Percentiles rank a stretch among this genome's conserved stretches.
These are phyloP conservation scores for Colletotrichum tropicale DNA, from an alignment of 2,329 filamentous ascomycete species.

Conservation along the genomic window DNA sequence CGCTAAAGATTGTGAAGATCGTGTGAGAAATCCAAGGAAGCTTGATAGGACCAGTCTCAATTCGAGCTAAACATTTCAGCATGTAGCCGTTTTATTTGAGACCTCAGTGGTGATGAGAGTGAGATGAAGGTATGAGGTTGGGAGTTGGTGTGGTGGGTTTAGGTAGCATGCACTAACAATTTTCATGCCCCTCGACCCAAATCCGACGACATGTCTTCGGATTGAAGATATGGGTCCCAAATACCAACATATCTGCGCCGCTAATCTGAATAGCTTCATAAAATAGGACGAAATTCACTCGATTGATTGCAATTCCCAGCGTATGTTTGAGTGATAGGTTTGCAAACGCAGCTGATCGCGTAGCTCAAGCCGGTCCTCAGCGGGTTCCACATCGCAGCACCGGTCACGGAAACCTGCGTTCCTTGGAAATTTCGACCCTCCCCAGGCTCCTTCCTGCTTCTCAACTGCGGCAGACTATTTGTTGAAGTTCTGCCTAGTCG, in stretches of 20 bases:
- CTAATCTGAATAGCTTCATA: not conserved
- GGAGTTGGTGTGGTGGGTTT: not conserved
- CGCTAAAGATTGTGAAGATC: not conserved
- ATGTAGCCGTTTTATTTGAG: not conserved
- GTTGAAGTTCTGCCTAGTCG: accelerated
- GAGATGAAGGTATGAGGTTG: not conserved
- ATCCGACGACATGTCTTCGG: not conserved
- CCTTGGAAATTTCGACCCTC: not conserved
- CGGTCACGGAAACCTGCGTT: not conserved
- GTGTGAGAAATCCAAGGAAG: not conserved
- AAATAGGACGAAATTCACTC: not conserved
- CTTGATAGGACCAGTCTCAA: not conserved
- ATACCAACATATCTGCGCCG: not conserved
- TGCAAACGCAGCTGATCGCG: not conserved
- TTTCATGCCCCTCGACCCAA: not conserved
- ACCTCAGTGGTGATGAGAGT: not conserved
- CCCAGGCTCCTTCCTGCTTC: not conserved
- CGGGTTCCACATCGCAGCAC: not conserved
- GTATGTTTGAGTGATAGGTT: not conserved
- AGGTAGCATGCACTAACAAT: not conserved
- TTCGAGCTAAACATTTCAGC: not conserved
- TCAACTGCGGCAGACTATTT: not conserved
- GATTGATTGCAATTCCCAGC: not conserved
- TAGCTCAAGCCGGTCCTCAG: not conserved
- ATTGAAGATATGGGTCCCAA: not conserved